Evolutionary conservation across 2,329 filamentous ascomycete species (phyloP).

Genomic region (Grosmannia serpens): DNA sequence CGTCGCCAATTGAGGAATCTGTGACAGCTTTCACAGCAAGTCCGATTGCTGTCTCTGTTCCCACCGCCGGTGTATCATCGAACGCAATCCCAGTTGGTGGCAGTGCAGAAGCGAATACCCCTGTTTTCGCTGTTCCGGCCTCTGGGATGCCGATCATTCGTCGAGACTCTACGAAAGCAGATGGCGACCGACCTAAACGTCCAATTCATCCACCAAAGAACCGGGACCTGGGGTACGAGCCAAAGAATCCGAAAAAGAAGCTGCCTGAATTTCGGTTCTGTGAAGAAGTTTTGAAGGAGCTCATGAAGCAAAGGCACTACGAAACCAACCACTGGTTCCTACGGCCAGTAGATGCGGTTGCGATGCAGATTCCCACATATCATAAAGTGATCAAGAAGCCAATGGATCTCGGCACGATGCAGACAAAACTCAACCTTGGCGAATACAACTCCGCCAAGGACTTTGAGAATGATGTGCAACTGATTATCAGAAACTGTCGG

Average conservation of each 20-base stretch:
- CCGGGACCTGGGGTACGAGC: constrained; percentile 81
- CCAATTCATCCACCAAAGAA: constrained; percentile 86
- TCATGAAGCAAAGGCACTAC: constrained; percentile 63
- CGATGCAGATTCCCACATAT: constrained; percentile 85
- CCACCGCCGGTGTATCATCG: constrained; percentile 8
- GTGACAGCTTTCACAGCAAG: constrained; percentile 19
- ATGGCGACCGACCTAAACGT: constrained; percentile 75
- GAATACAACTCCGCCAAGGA: constrained; percentile 76
- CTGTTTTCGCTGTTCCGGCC: constrained; percentile 59
- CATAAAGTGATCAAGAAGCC: constrained; percentile 91
- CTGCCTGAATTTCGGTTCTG: constrained; percentile 85
- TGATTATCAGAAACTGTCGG: constrained; percentile 83
- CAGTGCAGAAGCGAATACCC: constrained; percentile 21
- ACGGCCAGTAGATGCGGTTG: constrained; percentile 81
- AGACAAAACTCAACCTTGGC: constrained; percentile 62
- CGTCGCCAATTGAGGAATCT: constrained; percentile 18
- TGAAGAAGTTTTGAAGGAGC: constrained; percentile 65
- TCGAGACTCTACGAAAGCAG: constrained; percentile 67
- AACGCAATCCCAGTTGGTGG: constrained; percentile 15
- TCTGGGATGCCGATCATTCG: constrained; percentile 73
- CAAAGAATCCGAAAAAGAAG: constrained; percentile 76
- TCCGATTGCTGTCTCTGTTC: constrained; percentile 18
- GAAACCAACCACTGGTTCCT: constrained; percentile 63
- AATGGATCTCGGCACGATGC: constrained; percentile 85
- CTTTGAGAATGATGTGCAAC: constrained; percentile 69